Conservation (phyloP, 2,329 filamentous ascomycete genomes). For the Hypoxylon sp. region DNA sequence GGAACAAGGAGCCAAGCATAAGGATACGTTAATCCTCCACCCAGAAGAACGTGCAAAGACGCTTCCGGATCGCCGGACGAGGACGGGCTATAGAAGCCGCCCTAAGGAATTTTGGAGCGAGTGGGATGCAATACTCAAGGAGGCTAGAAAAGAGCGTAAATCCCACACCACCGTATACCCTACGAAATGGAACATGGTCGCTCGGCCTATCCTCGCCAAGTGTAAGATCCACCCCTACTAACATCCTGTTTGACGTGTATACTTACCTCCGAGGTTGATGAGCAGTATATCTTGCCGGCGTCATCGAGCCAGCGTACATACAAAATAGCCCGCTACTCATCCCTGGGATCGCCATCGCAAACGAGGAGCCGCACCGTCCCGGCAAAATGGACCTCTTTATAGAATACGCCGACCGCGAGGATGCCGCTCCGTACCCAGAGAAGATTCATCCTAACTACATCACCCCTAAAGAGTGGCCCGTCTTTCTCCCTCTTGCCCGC, state of each 20-base stretch:
- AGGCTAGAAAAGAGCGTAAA: constrained; percentile 24
- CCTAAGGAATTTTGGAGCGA: constrained; percentile 51
- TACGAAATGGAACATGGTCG: constrained; percentile 51
- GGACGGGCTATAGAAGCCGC: constrained; percentile 49
- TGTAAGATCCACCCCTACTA: constrained; percentile 18
- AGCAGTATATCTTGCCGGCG: constrained; percentile 55
- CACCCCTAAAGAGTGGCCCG: constrained; percentile 42
- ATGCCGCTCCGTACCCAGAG: constrained; percentile 37
- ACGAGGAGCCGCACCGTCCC: constrained; percentile 48
- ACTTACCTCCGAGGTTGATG: constrained; percentile 1
- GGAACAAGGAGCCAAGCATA: constrained; percentile 46
- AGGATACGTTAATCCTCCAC: constrained; percentile 50
- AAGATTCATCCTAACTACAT: constrained; percentile 47
- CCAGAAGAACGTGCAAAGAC: constrained; percentile 50
- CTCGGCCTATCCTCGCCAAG: constrained; percentile 53
- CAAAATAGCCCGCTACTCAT: constrained; percentile 42
- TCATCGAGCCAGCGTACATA: constrained; percentile 47
- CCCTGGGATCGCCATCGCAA: constrained; percentile 50
- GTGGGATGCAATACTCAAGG: constrained; percentile 45
- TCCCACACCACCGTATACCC: constrained; percentile 45
- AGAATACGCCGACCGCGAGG: constrained; percentile 48
- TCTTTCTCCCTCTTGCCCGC: constrained; percentile 46
- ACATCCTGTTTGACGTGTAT: constrained; percentile 33
- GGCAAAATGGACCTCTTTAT: constrained; percentile 54
- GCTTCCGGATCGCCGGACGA: constrained; percentile 49